Conservation (phyloP, 2,329 filamentous ascomycete genomes). For the Fusarium phyllophilum region DNA sequence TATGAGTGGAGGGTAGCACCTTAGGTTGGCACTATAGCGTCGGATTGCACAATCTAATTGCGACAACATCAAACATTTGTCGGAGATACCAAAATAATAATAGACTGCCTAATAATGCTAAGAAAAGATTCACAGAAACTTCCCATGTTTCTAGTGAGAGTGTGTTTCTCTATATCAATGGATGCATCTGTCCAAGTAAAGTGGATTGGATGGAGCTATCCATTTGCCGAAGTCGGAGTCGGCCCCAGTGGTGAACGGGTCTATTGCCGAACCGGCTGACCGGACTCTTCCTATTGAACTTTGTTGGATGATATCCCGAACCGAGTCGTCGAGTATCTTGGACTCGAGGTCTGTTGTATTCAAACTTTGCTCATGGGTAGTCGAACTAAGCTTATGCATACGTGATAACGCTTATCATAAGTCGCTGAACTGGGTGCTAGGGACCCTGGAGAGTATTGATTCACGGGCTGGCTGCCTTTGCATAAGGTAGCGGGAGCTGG, state of each 20-base stretch:
- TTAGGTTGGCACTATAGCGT: background rate
- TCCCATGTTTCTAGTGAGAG: background rate
- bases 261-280: conserved; percentile 13
- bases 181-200: background rate
- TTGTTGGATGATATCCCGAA: conserved; percentile 4
- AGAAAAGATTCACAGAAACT: background rate
- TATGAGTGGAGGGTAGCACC: background rate
- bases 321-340: background rate
- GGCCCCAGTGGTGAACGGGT: background rate
- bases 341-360: background rate
- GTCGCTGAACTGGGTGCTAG: background rate
- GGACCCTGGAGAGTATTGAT: background rate
- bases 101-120: background rate
- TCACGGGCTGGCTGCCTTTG: background rate
- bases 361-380: background rate
- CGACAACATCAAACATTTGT: background rate
- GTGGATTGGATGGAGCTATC: background rate
- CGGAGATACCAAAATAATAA: background rate
- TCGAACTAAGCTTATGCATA: background rate
- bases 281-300: background rate
- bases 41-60: background rate
- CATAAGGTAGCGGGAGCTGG: background rate
- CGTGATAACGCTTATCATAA: background rate
- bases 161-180: background rate
- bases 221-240: conserved; percentile 13